Evolutionary conservation across 768 basidiomycete species (phyloP).

Genomic region (Suillus clintonianus): DNA sequence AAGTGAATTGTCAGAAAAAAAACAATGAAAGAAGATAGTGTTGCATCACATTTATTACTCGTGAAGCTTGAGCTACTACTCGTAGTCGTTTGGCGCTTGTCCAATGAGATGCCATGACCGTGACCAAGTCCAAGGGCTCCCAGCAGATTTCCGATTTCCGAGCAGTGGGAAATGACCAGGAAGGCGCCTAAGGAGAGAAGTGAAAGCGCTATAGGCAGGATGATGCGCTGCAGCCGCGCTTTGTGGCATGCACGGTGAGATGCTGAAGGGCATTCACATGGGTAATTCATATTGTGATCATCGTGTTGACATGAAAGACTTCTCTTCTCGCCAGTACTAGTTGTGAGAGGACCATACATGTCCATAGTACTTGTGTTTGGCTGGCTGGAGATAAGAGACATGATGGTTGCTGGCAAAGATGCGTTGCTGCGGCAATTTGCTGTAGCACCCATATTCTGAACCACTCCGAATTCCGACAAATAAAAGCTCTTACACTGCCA

Average conservation of each 20-base stretch:
- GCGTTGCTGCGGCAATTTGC: neutral
- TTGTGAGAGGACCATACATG: conserved; percentile 3
- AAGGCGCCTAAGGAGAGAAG: conserved; percentile 34
- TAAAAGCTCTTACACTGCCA: no score
- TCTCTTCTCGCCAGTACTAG: conserved; percentile 13
- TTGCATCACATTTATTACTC: conserved; percentile 39
- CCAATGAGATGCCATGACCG: conserved; percentile 28
- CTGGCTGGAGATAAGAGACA: conserved; percentile 30
- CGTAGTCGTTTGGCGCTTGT: conserved; percentile 26
- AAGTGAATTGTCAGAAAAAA: neutral
- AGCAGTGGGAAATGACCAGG: conserved; percentile 31
- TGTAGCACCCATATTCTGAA: neutral
- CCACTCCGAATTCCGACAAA: neutral
- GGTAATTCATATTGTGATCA: conserved; percentile 10
- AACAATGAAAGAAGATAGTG: conserved; percentile 14
- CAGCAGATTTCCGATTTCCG: conserved; percentile 24
- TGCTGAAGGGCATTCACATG: conserved; percentile 21
- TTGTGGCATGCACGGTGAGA: conserved; percentile 36
- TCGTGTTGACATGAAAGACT: conserved; percentile 25
- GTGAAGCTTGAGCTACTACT: conserved; percentile 35
- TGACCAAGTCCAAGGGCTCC: conserved; percentile 27
- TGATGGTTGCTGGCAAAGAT: conserved; percentile 10
- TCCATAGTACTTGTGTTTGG: conserved; percentile 26
- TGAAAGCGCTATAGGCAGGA: conserved; percentile 36
- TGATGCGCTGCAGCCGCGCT: conserved; percentile 31